These are phyloP conservation scores for Tephrocybe sp. DNA, from an alignment of 768 basidiomycete genomes.

Conservation along the genomic window DNA sequence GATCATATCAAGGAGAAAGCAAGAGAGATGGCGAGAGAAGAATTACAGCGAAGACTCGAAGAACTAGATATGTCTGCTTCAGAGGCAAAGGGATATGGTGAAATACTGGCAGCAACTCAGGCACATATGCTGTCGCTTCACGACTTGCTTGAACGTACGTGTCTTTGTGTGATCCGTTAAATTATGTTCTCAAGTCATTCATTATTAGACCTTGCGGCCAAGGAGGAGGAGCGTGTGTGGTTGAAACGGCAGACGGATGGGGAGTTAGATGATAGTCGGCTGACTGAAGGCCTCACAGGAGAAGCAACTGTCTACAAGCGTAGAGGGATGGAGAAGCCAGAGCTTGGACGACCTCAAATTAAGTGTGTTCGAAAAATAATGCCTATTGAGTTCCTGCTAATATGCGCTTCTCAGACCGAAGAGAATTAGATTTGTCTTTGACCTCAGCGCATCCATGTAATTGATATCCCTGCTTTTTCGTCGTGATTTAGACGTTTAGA, in stretches of 20 bases:
- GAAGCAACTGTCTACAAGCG: conserved; percentile 73
- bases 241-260: conserved; percentile 72
- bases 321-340: conserved; percentile 68
- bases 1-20: conserved; percentile 63
- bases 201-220: conserved; percentile 61
- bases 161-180: no score
- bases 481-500: not conserved
- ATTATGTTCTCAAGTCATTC: no score
- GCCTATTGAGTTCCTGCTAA: not conserved
- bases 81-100: conserved; percentile 58
- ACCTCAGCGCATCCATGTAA: conserved; percentile 69
- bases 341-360: conserved; percentile 64
- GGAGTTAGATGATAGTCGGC: conserved; percentile 64
- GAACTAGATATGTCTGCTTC: conserved; percentile 59
- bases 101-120: conserved; percentile 52
- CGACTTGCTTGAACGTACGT: conserved; percentile 63
- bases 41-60: conserved; percentile 58
- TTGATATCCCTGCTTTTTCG: not conserved
- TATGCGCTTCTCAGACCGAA: conserved; percentile 46
- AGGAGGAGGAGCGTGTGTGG: conserved; percentile 72
- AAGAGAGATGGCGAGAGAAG: conserved; percentile 65
- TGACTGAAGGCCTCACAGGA: conserved; percentile 68
- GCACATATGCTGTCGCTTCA: conserved; percentile 60
- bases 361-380: conserved; percentile 39
- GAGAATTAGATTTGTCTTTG: conserved; percentile 67